Percentiles rank a stretch among this genome's conserved stretches.
These are phyloP conservation scores for Atkinsonella texensis DNA, from an alignment of 2,329 filamentous ascomycete species.

Conservation along the genomic window DNA sequence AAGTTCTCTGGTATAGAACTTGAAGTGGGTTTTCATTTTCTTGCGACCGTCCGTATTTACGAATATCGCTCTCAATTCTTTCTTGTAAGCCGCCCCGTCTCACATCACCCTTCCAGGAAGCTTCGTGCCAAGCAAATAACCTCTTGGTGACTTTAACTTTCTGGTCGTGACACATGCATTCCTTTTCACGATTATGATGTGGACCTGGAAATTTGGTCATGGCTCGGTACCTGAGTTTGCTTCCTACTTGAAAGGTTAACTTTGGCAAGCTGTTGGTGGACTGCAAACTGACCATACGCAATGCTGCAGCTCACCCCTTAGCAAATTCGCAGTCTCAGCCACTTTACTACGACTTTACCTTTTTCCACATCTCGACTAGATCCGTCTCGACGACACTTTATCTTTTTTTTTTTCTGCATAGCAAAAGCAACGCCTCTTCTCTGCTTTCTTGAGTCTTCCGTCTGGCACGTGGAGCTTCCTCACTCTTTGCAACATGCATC, in stretches of 20 bases:
- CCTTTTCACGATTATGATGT: not conserved
- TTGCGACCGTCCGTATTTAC: conserved; percentile 7
- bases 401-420: not conserved
- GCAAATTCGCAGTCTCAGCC: too few species aligned
- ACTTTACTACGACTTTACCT: too few species aligned
- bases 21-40: conserved; percentile 4
- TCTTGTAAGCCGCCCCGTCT: not conserved
- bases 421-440: conserved; percentile 13
- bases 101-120: not conserved
- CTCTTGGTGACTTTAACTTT: too few species aligned
- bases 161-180: not conserved
- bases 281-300: not conserved
- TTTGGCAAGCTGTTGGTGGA: not conserved
- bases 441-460: conserved; percentile 13
- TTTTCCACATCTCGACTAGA: too few species aligned
- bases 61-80: not conserved
- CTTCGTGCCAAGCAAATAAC: too few species aligned
- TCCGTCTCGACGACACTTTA: not conserved
- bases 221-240: not conserved
- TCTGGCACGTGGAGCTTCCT: conserved; percentile 19
- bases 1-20: conserved; percentile 14
- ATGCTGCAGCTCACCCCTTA: not conserved
- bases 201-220: not conserved
- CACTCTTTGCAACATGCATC: conserved; percentile 35
- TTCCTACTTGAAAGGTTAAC: not conserved